A percentile compares a stretch with the other conserved stretches of the same genome.
Conservation (phyloP, 192 early-diverging fungal species). For the Chytriomyces sp. region DNA sequence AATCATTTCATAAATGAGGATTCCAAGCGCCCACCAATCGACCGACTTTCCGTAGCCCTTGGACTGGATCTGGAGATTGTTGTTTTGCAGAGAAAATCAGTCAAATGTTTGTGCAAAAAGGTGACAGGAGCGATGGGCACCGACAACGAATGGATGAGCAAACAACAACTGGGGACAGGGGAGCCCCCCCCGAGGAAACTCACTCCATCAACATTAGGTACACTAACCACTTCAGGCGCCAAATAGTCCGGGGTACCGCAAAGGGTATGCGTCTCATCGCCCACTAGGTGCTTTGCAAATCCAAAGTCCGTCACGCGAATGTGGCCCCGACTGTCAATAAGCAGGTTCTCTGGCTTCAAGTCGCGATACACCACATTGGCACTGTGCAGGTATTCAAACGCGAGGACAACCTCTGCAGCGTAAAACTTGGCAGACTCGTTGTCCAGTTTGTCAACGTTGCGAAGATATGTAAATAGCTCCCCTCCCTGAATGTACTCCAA, state of each 20-base stretch:
- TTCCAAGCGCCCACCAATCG: constrained; percentile 97
- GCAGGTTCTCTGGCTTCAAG: constrained; percentile 59
- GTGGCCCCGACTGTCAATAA: constrained; percentile 70
- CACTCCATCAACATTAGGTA: constrained; percentile 56
- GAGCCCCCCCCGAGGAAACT: background rate
- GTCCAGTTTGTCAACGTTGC: constrained; percentile 86
- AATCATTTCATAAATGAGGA: constrained; percentile 73
- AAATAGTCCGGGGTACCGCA: constrained; percentile 80
- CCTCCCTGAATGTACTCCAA: constrained; percentile 60
- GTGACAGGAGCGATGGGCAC: constrained; percentile 52
- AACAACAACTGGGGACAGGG: background rate
- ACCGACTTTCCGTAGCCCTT: constrained; percentile 87
- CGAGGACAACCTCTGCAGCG: constrained; percentile 35
- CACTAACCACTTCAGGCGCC: constrained; percentile 65
- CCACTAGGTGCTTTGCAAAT: constrained; percentile 67
- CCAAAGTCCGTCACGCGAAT: constrained; percentile 77
- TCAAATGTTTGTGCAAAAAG: constrained; percentile 85
- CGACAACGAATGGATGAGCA: background rate
- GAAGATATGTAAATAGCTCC: constrained; percentile 79
- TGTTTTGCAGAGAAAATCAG: constrained; percentile 25
- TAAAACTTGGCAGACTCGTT: constrained; percentile 66
- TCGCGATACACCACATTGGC: constrained; percentile 42
- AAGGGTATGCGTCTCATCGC: constrained; percentile 70
- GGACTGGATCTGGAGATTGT: constrained; percentile 51
- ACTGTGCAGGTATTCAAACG: constrained; percentile 40